These are phyloP conservation scores for Rhodamnia argentea DNA, from an alignment of 345 rosid species.

Conservation along the genomic window DNA sequence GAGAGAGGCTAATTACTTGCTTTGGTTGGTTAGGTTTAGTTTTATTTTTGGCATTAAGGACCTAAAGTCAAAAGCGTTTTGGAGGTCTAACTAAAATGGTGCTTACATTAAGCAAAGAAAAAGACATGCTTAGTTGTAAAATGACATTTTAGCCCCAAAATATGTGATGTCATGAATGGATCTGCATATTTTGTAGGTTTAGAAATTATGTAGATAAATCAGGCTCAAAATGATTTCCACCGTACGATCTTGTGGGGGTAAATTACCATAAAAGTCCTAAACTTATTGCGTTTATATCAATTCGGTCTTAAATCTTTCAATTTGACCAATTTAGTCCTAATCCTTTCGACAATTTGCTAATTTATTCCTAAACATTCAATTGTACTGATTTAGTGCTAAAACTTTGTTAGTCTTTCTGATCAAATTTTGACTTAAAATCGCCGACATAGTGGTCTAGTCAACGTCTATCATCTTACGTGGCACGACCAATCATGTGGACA, in stretches of 20 bases:
- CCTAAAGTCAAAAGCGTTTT: background rate
- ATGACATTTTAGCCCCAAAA: background rate
- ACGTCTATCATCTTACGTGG: no score
- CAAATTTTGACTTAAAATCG: no score
- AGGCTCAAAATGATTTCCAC: background rate
- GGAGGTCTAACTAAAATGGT: background rate
- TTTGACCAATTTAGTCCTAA: no score
- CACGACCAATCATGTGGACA: no score
- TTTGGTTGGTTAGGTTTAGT: background rate
- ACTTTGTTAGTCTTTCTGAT: no score
- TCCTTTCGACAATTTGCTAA: no score
- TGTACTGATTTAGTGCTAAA: no score
- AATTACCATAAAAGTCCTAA: no score
- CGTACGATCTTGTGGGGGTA: background rate
- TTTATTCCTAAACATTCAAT: no score
- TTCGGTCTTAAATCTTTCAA: no score
- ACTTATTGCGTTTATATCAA: no score
- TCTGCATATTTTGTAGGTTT: background rate
- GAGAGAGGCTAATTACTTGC: background rate
- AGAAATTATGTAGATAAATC: background rate
- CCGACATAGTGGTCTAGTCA: no score
- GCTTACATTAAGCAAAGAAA: background rate
- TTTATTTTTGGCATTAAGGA: background rate
- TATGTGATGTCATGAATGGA: background rate
- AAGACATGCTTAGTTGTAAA: background rate